These are phyloP conservation scores for Prosopis cineraria DNA, from an alignment of 306 rosid species.

Conservation along the genomic window DNA sequence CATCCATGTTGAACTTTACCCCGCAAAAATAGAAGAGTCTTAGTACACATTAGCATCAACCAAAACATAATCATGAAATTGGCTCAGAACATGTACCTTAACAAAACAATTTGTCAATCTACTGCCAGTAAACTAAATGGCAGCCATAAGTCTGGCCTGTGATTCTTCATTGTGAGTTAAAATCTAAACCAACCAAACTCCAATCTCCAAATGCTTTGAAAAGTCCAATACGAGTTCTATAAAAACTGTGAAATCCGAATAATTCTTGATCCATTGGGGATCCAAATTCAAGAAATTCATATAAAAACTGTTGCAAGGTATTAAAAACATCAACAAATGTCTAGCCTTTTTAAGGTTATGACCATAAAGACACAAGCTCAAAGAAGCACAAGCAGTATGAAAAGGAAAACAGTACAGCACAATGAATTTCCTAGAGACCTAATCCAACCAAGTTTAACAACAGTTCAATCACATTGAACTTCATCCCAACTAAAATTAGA, in stretches of 20 bases:
- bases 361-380: background rate
- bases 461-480: background rate
- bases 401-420: background rate
- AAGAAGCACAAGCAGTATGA: background rate
- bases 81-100: slow-evolving; percentile 74
- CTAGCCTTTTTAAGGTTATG: background rate
- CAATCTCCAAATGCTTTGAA: no score
- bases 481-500: background rate
- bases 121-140: no score
- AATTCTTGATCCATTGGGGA: no score
- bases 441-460: background rate
- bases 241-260: no score
- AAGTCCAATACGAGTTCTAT: no score
- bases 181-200: no score
- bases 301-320: no score
- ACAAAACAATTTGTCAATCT: slow-evolving; percentile 55
- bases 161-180: no score
- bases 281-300: no score
- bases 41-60: background rate
- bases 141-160: no score
- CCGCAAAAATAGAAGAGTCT: background rate
- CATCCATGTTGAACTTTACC: background rate
- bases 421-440: background rate
- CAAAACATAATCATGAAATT: slow-evolving; percentile 17
- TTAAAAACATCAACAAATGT: background rate